These are phyloP conservation scores for Thyridium curvatum DNA, from an alignment of 2,329 filamentous ascomycete species.

Conservation along the genomic window DNA sequence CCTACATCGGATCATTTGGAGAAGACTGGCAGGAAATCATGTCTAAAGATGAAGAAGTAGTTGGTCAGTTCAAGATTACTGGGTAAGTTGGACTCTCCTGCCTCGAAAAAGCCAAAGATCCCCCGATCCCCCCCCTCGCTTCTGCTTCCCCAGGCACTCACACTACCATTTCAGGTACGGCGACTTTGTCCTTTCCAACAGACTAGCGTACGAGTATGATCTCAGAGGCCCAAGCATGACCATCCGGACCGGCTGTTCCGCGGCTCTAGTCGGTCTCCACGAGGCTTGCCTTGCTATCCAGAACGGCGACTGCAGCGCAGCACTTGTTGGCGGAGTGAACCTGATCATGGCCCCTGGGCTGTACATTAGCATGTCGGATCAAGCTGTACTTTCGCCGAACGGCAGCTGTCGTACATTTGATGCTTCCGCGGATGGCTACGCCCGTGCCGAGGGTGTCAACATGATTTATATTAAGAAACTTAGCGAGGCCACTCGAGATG, in stretches of 20 bases:
- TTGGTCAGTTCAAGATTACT: constrained; percentile 13
- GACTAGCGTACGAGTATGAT: constrained; percentile 23
- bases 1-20: constrained; percentile 13
- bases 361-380: constrained; percentile 18
- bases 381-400: constrained; percentile 26
- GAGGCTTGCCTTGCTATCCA: constrained; percentile 24
- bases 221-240: constrained; percentile 25
- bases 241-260: constrained; percentile 33
- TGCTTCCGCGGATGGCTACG: constrained; percentile 32
- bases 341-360: constrained; percentile 24
- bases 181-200: constrained; percentile 38
- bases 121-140: no score
- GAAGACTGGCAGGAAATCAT: constrained; percentile 10
- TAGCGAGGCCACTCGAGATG: constrained; percentile 28
- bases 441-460: constrained; percentile 33
- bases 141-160: no score
- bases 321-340: constrained; percentile 28
- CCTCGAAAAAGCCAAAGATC: no score
- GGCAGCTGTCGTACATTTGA: constrained; percentile 19
- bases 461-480: constrained; percentile 34
- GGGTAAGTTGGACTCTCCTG: no score
- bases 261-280: constrained; percentile 26
- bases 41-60: constrained; percentile 7
- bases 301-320: constrained; percentile 17
- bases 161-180: constrained; percentile 33